Base-by-base conservation (phyloP, 441 rosid genomes). In the Arabidopsis hybrid region DNA sequence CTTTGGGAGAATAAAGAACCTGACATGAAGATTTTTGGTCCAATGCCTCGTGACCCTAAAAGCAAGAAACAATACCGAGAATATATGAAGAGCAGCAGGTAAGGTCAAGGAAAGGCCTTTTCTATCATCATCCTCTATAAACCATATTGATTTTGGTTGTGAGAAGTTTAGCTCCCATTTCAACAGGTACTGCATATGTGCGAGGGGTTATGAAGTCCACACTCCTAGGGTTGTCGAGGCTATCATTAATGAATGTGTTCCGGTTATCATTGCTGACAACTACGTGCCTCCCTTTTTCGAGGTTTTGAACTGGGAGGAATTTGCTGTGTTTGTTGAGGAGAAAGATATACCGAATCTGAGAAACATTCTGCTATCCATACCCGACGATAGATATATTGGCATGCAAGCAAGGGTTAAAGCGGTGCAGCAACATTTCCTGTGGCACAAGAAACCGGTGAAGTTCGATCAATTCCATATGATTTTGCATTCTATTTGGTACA, bases 241-340 rank as follows among this genome's bases (percentile, higher is more conserved):
- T 18, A 86, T 92, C 49, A 74, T 83, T 16, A 80, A 86, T 7
- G 99, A 89, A 76, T 94, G 97, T 32, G 88, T 94, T 45, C 98
- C 95, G 0, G 97, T 94, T 38, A 88, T 94, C 76, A 88, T 94
- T 65, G 84, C 97, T 4, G 97, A 94, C 73, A 94, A 92, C 59
- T 94, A 94, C 5, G 97, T 92, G 62, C 97, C 97, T 31, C 99
- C 97, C 0, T 85, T 94, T 77, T 87, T 94, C 2, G 97, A 94
- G 87, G 85, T 78, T 35, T 72, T 94, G 78, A 78, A 88, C 66
- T 92, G 97, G 97, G 97, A 88, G 71, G 80, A 83, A 6, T 90
- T 94, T 46, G 80, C 97, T 2, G 91, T 94, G 71, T 87, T 94
- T 77, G 86, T 94, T 43, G 69, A 36, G 39, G 99, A 94, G 89